phyloP scores from a whole-genome alignment of 164 flowering plant genomes.

The Vitis amurensis region DNA sequence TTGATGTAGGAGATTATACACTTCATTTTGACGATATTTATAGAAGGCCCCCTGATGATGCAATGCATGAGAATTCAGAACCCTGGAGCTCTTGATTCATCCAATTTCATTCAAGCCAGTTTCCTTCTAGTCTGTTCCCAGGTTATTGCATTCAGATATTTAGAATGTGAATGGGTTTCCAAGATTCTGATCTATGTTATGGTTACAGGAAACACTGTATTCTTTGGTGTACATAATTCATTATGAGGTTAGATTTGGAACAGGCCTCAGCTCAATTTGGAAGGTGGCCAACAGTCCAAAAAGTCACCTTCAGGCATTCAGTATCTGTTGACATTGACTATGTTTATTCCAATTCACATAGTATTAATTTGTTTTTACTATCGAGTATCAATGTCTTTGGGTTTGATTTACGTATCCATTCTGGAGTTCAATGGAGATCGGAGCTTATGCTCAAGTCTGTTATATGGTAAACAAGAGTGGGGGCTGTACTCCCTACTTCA shows the following conservation, averaged over 20 bases:
- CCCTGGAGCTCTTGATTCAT: slow-evolving; percentile 14
- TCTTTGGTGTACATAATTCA: slow-evolving; percentile 44
- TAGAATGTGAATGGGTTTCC: slow-evolving; percentile 20
- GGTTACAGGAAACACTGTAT: slow-evolving; percentile 16
- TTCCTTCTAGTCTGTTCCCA: neutral
- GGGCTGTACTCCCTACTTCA: too few species aligned
- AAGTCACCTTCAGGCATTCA: neutral
- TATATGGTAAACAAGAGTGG: too few species aligned
- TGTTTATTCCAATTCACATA: too few species aligned
- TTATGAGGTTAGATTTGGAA: slow-evolving; percentile 12
- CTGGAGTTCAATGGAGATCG: too few species aligned
- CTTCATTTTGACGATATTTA: slow-evolving; percentile 84
- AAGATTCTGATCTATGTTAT: neutral
- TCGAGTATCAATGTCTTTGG: too few species aligned
- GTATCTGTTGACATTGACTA: too few species aligned
- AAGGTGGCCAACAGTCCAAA: neutral
- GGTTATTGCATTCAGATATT: neutral
- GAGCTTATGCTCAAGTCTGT: too few species aligned
- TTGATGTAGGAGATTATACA: slow-evolving; percentile 39
- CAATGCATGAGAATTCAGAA: slow-evolving; percentile 18
- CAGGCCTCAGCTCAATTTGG: slow-evolving; percentile 3
- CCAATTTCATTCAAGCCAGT: too few species aligned
- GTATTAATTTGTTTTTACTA: too few species aligned
- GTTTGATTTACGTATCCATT: too few species aligned
- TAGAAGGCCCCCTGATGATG: slow-evolving; percentile 35